Conservation (phyloP, 208 protist species). For the Spironucleus salmonicida region DNA sequence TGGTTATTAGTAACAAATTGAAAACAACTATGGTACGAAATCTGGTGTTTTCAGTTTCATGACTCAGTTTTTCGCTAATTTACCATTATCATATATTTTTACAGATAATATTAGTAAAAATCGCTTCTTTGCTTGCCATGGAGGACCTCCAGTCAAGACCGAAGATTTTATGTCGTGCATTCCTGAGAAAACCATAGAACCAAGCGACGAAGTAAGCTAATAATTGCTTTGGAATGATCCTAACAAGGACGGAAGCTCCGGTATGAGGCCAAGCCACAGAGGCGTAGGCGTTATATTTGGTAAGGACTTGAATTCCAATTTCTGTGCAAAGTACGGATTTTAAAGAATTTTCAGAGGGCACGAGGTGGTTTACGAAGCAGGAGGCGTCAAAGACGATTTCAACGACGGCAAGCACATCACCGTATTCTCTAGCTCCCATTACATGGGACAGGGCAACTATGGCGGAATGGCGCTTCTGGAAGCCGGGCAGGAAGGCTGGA, state of each 20-base stretch:
- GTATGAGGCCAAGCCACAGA: not conserved
- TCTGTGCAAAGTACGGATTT: not conserved
- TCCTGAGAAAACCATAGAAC: too few relatives aligned
- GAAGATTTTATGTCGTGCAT: not conserved
- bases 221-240: slow-evolving; percentile 18
- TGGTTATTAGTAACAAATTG: slow-evolving; percentile 14
- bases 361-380: not conserved
- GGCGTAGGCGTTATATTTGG: slow-evolving; percentile 3
- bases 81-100: not conserved
- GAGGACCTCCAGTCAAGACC: not conserved
- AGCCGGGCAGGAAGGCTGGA: not conserved
- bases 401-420: not conserved
- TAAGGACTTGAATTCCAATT: not conserved
- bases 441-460: slow-evolving; percentile 6
- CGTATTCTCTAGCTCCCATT: not conserved
- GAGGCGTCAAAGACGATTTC: slow-evolving; percentile 9
- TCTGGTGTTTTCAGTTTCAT: not conserved
- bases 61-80: not conserved
- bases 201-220: not conserved
- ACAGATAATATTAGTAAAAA: not conserved
- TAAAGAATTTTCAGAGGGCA: not conserved
- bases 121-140: not conserved
- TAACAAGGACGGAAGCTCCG: not conserved
- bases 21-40: slow-evolving; percentile 11
- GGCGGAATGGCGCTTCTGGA: not conserved